These are phyloP conservation scores for Pisolithus orientalis DNA, from an alignment of 768 basidiomycete genomes.

Conservation along the genomic window DNA sequence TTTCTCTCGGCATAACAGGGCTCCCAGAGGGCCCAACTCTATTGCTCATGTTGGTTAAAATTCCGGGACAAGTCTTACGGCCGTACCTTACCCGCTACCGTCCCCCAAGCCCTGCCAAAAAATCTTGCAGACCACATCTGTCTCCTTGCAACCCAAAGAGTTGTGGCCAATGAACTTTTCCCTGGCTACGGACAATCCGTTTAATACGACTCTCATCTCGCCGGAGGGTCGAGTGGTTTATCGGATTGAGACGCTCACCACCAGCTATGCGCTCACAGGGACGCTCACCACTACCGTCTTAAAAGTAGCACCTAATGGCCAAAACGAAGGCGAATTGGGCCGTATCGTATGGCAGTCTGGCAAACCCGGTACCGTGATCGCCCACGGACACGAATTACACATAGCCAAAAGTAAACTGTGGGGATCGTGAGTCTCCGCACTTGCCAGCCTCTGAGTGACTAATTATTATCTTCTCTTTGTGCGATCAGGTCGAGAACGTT, in stretches of 20 bases:
- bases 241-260: slow-evolving; percentile 24
- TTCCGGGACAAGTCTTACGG: slow-evolving; percentile 1
- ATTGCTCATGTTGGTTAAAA: slow-evolving; percentile 4
- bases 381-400: slow-evolving; percentile 23
- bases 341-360: slow-evolving; percentile 27
- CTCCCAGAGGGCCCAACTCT: slow-evolving; percentile 12
- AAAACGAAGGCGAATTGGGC: slow-evolving; percentile 21
- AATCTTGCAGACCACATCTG: not conserved
- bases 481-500: slow-evolving; percentile 25
- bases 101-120: not conserved
- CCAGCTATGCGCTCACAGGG: slow-evolving; percentile 1
- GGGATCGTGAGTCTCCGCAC: slow-evolving; percentile 22
- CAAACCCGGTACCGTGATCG: slow-evolving; percentile 18
- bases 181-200: slow-evolving; percentile 24
- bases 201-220: slow-evolving; percentile 25
- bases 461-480: not conserved
- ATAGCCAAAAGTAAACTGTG: slow-evolving; percentile 21
- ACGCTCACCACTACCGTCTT: slow-evolving; percentile 17
- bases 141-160: not conserved
- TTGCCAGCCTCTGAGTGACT: not conserved
- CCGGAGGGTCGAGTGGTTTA: slow-evolving; percentile 24
- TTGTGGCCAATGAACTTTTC: slow-evolving; percentile 26
- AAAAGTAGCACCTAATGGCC: slow-evolving; percentile 18
- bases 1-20: slow-evolving; percentile 23
- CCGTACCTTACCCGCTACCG: slow-evolving; percentile 9